Conservation (phyloP, 2,329 filamentous ascomycete genomes). For the Sarocladium kiliense region DNA sequence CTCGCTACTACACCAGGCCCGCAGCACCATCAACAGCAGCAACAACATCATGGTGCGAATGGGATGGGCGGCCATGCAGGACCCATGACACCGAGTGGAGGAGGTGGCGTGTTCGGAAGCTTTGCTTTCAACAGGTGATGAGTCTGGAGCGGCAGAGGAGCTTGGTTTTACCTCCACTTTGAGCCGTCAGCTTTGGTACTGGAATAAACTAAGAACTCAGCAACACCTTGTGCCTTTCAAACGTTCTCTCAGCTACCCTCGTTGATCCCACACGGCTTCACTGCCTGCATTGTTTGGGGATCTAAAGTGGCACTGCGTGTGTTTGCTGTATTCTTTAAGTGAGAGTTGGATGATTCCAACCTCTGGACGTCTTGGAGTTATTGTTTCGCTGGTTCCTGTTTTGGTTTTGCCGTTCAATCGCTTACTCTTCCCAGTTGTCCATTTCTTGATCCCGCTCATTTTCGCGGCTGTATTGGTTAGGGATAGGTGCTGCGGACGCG, state of each 20-base stretch:
- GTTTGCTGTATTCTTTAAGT: too few relatives aligned
- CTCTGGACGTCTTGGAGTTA: not conserved
- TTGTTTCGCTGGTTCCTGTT: not conserved
- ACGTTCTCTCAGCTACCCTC: not conserved
- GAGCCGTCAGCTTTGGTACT: not conserved
- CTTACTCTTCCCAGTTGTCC: too few relatives aligned
- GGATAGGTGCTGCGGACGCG: too few relatives aligned
- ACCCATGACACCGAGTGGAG: constrained; percentile 71
- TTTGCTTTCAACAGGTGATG: constrained; percentile 49
- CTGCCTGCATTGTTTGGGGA: too few relatives aligned
- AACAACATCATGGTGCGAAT: constrained; percentile 52
- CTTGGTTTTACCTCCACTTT: not conserved
- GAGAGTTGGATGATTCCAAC: not conserved
- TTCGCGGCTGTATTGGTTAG: too few relatives aligned
- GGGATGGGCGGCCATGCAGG: constrained; percentile 33
- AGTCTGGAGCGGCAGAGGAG: constrained; percentile 26
- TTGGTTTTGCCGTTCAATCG: too few relatives aligned
- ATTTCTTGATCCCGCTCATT: too few relatives aligned
- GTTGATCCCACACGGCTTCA: not conserved
- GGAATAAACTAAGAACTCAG: not conserved
- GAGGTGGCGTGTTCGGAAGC: constrained; percentile 69
- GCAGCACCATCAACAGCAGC: constrained; percentile 49
- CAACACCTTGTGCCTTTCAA: not conserved
- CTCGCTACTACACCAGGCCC: constrained; percentile 45
- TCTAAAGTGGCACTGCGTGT: too few relatives aligned